A percentile compares a stretch with the other conserved stretches of the same genome.
Conservation (phyloP, 2,329 filamentous ascomycete species). For the Colletotrichum nymphaeae region DNA sequence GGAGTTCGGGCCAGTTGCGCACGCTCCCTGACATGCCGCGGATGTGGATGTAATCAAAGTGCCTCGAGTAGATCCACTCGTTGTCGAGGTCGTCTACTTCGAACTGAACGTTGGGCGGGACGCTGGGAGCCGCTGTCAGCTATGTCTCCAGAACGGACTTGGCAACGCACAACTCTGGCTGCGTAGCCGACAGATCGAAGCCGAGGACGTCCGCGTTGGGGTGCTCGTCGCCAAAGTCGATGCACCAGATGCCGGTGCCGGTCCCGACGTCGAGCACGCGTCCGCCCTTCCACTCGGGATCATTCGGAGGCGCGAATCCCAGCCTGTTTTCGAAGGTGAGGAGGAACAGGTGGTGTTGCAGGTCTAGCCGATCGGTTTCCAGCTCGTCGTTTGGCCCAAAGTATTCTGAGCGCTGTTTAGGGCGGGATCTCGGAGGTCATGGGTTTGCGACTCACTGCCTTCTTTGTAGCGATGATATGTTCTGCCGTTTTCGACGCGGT, state of each 20-base stretch:
- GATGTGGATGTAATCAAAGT: conserved; percentile 49
- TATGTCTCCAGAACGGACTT: neutral
- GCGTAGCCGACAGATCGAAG: conserved; percentile 55
- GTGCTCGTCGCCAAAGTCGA: conserved; percentile 46
- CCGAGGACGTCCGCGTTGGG: conserved; percentile 49
- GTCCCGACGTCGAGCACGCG: conserved; percentile 47
- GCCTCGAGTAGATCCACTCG: conserved; percentile 44
- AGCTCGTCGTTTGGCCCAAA: conserved; percentile 36
- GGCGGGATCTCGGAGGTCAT: neutral
- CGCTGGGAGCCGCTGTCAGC: conserved; percentile 33
- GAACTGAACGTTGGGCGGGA: conserved; percentile 58
- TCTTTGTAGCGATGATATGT: conserved; percentile 46
- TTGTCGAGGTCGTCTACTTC: conserved; percentile 50
- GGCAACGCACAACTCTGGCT: conserved; percentile 46
- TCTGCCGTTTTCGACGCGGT: conserved; percentile 50
- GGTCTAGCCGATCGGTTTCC: conserved; percentile 46
- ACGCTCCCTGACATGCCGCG: conserved; percentile 46
- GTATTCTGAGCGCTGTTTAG: neutral
- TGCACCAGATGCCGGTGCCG: conserved; percentile 47
- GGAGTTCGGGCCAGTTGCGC: conserved; percentile 16
- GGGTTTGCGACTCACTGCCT: conserved; percentile 3
- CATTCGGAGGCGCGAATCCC: conserved; percentile 40
- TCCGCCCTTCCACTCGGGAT: conserved; percentile 20
- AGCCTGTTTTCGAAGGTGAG: conserved; percentile 47
- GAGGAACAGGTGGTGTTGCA: conserved; percentile 49